phyloP scores from a whole-genome alignment of 179 eudicot species.

The Patellifolia procumbens region DNA sequence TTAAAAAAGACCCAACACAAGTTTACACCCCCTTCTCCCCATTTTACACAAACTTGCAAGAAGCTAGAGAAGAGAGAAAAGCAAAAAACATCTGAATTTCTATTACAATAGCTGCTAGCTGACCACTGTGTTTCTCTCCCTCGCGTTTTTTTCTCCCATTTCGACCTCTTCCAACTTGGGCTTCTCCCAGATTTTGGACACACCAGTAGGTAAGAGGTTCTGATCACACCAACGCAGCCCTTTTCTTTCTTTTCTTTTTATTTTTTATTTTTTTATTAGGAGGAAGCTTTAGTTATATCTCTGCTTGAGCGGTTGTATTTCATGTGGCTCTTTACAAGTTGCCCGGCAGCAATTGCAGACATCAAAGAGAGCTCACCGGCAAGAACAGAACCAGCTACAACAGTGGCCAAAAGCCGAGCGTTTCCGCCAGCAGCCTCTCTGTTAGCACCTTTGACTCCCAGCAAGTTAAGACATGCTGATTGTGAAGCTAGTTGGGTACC shows the following conservation, averaged over 20 bases:
- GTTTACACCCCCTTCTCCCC: conserved; percentile 22
- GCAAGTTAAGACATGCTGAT: conserved; percentile 48
- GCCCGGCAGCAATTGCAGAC: conserved; percentile 54
- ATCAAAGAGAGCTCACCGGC: conserved; percentile 53
- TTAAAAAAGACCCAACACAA: conserved; percentile 22
- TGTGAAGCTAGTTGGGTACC: conserved; percentile 54
- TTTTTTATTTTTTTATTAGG: conserved; percentile 25
- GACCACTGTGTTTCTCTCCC: neutral
- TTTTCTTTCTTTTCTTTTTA: too few relatives aligned
- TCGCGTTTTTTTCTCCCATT: neutral
- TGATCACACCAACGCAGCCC: conserved; percentile 11
- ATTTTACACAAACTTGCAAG: conserved; percentile 19
- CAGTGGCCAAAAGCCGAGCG: conserved; percentile 43
- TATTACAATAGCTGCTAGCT: conserved; percentile 16
- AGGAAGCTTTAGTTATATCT: conserved; percentile 34
- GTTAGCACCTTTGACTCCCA: conserved; percentile 53
- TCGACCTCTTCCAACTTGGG: conserved; percentile 8
- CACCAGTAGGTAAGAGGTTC: conserved; percentile 17
- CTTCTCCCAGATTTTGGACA: neutral
- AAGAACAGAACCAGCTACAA: conserved; percentile 54
- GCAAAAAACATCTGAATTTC: conserved; percentile 13
- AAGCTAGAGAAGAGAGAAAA: conserved; percentile 8
- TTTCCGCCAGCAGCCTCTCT: conserved; percentile 46
- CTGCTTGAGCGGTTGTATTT: conserved; percentile 52
- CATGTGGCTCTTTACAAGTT: conserved; percentile 54